Base-by-base conservation (phyloP, 768 basidiomycete genomes). In the Pulveroboletus frians region DNA sequence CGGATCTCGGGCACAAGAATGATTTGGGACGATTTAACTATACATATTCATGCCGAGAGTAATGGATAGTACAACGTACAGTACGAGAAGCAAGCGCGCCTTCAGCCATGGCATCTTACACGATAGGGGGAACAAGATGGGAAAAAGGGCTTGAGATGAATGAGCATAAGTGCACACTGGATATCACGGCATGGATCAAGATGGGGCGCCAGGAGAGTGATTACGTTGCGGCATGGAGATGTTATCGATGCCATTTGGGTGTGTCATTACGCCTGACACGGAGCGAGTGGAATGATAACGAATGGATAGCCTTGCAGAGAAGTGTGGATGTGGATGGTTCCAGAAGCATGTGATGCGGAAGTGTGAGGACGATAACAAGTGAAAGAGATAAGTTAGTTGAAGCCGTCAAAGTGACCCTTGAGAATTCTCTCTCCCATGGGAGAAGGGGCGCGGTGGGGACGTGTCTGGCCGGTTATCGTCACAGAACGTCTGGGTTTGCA, bases 371-470 rank as follows among this genome's bases (percentile, higher is more conserved):
- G 45, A 32, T 20, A 43, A 32, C 50, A 43, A 20, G 36, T 9
- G 39, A 26, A 9, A 46, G 42, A 11, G 31, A 46, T 49, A 45
- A 47, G 34, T 77, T 69, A 90, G 62, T 88, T 87, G 75, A 92
- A 92, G 42, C 90, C 85, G 62, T 92, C 90, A 58, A 92, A 92
- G 59, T 92, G 90, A 9, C 90, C 90, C 73, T 88, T 92, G 57
- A 92, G 77, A 52, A 92, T 91, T 50, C 90, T 76, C 69, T 92
- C 90, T 54, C 89, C 91, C 90, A 91, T 92, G 6, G 89, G 89
- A 34, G 87, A 89, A 17, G 88, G 89, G 3, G 85, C 87, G 52
- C 81, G 73, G 47, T 78, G 81, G 9, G 76, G 76, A 43, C 76
- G 76, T 13, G 74, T 71, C 41, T 66, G 62, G 37, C 75, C 76